These are phyloP conservation scores for Leccinum boreale DNA, from an alignment of 768 basidiomycete species.

Conservation along the genomic window DNA sequence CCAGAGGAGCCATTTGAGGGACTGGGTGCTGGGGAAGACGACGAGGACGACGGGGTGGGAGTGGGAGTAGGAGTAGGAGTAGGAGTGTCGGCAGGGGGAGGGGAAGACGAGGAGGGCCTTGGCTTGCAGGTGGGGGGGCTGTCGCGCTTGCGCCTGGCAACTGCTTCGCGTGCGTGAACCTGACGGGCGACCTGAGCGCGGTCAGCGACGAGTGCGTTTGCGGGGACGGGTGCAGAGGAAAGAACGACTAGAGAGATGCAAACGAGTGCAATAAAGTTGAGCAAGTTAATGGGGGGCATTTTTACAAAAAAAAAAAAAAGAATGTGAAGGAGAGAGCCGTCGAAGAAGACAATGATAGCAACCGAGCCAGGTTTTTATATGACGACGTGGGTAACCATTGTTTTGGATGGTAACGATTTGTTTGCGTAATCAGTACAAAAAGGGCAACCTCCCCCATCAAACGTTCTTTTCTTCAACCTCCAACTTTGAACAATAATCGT, in stretches of 20 bases:
- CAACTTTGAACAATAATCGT: slow-evolving; percentile 74
- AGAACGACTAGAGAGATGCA: slow-evolving; percentile 55
- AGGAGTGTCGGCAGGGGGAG: neutral
- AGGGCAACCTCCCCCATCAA: slow-evolving; percentile 27
- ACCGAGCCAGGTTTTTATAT: too few species aligned
- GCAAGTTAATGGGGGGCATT: slow-evolving; percentile 48
- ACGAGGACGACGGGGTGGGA: neutral
- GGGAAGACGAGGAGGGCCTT: slow-evolving; percentile 32
- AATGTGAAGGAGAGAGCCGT: neutral
- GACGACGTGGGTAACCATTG: too few species aligned
- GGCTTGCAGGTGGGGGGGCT: slow-evolving; percentile 49
- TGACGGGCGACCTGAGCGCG: slow-evolving; percentile 43
- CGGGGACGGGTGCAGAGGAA: slow-evolving; percentile 45
- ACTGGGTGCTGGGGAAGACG: slow-evolving; percentile 20
- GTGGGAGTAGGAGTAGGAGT: slow-evolving; percentile 11
- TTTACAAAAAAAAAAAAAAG: slow-evolving; percentile 1
- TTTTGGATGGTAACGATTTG: slow-evolving; percentile 7
- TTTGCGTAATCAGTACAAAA: slow-evolving; percentile 37
- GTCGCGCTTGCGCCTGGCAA: slow-evolving; percentile 49
- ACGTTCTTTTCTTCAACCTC: slow-evolving; percentile 61
- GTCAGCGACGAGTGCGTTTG: slow-evolving; percentile 49
- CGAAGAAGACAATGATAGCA: too few species aligned
- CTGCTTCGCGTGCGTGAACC: slow-evolving; percentile 40
- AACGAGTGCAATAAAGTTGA: slow-evolving; percentile 57
- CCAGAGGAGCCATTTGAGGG: neutral